phyloP scores from a whole-genome alignment of 2,329 filamentous ascomycete species.

The Orbilia blumenaviensis region DNA sequence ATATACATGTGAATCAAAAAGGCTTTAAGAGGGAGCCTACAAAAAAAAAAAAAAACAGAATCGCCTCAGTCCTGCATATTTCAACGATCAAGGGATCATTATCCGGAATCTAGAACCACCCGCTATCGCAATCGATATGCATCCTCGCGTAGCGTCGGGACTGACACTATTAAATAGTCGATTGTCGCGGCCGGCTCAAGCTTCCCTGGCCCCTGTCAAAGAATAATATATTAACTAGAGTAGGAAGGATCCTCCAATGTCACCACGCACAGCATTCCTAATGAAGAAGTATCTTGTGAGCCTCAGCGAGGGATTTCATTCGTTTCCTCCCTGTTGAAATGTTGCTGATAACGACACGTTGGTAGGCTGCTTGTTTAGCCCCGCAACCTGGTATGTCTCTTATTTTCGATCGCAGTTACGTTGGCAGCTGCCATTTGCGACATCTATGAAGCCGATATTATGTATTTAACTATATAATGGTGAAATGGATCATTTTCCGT shows the following conservation, averaged over 20 bases:
- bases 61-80: not conserved
- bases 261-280: slow-evolving; percentile 4
- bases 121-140: not conserved
- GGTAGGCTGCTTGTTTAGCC: not conserved
- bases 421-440: not conserved
- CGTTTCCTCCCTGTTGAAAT: not conserved
- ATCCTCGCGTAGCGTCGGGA: slow-evolving; percentile 9
- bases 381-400: not conserved
- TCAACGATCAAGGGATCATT: not conserved
- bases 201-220: not conserved
- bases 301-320: not conserved
- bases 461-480: too few species aligned
- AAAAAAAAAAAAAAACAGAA: not conserved
- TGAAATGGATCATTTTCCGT: too few species aligned
- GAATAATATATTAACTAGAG: not conserved
- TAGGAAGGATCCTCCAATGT: slow-evolving; percentile 10
- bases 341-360: not conserved
- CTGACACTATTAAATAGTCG: not conserved
- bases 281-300: not conserved
- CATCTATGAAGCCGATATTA: too few species aligned
- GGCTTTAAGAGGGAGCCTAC: not conserved
- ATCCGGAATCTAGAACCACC: not conserved
- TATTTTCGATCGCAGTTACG: too few species aligned
- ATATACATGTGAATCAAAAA: not conserved
- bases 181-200: not conserved